Evolutionary conservation across 352 stramenopile species (phyloP), one percentile per base, ranked within the genome.

Genomic region (Phytophthora melonis): DNA sequence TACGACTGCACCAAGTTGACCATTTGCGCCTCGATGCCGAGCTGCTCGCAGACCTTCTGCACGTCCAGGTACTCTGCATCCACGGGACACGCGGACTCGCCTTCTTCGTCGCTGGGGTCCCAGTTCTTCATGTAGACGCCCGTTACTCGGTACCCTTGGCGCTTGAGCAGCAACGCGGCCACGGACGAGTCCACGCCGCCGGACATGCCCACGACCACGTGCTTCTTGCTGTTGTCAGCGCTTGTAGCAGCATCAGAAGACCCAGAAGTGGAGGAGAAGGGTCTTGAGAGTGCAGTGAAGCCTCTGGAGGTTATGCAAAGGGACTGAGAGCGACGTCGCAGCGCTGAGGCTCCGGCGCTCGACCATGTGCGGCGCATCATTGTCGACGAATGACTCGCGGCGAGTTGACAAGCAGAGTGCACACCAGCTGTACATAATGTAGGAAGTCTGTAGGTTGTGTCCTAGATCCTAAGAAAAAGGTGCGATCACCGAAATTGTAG

Each of bases 101-200:
- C 94, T 43, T 95, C 84, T 78, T 99, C 97, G 60, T 99, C 96
- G 21, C 90, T 92, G 19, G 86, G 67, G 82, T 99, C 98, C 98
- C 98, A 99, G 81, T 99, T 99, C 72, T 97, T 98, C 98, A 99
- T 99, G 81, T 99, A 98, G 47, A 99, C 88, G n/a, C 97, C 98
- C 18, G 97, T 88, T 57, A 99, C 87, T 47, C 92, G 83, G 81
- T 94, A 97, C n/a, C 93, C 93, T 70, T 97, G 86, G 39, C 93
- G 62, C 36, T 93, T 78, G 9, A 99, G 84, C 27, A 99, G 79
- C 75, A 98, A 84, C 21, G 97, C 97, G 43, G 94, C 86, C 27
- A 99, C 97, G 1, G 97, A 98, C 21, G 97, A 99, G 79, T 99
- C 98, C 23, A 99, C 97, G n/a, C 98, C 98, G 30, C 98, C 98